Evolutionary conservation across 2,329 filamentous ascomycete genomes (phyloP).

Genomic region (Fusarium heterosporum): DNA sequence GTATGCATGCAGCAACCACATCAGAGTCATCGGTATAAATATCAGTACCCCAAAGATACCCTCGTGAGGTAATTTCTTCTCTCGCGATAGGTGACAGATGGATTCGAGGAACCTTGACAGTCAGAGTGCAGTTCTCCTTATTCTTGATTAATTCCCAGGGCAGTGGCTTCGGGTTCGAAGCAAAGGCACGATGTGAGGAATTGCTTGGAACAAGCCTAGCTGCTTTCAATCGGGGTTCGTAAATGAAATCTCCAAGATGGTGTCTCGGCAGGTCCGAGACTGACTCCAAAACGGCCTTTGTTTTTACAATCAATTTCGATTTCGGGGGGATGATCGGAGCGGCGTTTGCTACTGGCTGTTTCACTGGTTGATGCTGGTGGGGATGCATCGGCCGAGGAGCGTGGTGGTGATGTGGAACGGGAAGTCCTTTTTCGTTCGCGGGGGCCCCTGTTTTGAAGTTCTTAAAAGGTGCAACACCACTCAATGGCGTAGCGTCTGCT

Average conservation of each 20-base stretch:
- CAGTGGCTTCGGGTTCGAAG: slow-evolving; percentile 75
- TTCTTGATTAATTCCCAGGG: slow-evolving; percentile 78
- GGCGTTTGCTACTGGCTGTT: slow-evolving; percentile 40
- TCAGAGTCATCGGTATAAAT: slow-evolving; percentile 98
- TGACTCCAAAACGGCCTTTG: slow-evolving; percentile 77
- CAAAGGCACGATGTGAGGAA: slow-evolving; percentile 57
- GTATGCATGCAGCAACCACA: slow-evolving; percentile 90
- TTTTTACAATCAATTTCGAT: slow-evolving; percentile 74
- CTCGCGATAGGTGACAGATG: slow-evolving; percentile 77
- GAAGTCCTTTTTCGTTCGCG: slow-evolving; percentile 56
- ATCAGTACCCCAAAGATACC: slow-evolving; percentile 91
- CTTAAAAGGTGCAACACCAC: slow-evolving; percentile 61
- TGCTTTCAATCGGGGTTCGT: slow-evolving; percentile 74
- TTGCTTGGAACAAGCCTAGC: slow-evolving; percentile 59
- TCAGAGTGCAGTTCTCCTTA: slow-evolving; percentile 90
- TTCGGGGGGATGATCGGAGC: slow-evolving; percentile 62
- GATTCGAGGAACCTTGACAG: slow-evolving; percentile 84
- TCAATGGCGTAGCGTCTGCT: slow-evolving; percentile 60
- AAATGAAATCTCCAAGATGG: slow-evolving; percentile 87
- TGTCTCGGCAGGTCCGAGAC: slow-evolving; percentile 77
- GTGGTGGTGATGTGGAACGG: slow-evolving; percentile 63
- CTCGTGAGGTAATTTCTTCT: slow-evolving; percentile 84
- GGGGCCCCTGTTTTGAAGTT: slow-evolving; percentile 60
- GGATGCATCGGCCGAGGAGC: slow-evolving; percentile 51
- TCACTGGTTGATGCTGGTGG: slow-evolving; percentile 41